phyloP scores from a whole-genome alignment of 768 basidiomycete genomes.

The Tricholoma sp. region DNA sequence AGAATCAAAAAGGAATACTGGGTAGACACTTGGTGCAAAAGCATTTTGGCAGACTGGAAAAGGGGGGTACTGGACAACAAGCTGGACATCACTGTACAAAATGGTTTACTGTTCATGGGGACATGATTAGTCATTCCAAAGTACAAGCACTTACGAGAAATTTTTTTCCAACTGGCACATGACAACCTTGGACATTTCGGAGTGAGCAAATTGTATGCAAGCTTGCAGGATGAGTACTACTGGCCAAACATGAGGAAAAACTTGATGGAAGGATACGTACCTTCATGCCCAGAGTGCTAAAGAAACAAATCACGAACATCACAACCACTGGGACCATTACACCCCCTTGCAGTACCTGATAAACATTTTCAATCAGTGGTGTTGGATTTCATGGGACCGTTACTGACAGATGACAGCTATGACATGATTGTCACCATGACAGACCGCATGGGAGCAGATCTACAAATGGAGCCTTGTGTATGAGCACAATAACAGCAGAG shows the following conservation, averaged over 20 bases:
- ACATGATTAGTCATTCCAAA: background rate
- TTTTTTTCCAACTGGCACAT: background rate
- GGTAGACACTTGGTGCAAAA: background rate
- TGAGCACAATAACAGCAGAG: background rate
- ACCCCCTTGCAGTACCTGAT: background rate
- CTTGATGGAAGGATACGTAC: background rate
- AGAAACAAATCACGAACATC: background rate
- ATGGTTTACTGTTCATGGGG: background rate
- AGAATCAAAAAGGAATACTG: background rate
- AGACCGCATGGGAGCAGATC: background rate
- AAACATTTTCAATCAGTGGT: background rate
- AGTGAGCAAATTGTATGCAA: background rate
- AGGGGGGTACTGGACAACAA: background rate
- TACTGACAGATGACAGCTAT: background rate
- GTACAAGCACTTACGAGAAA: background rate
- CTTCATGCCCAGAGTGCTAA: background rate
- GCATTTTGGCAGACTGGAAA: background rate
- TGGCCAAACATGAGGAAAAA: background rate
- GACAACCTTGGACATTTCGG: background rate
- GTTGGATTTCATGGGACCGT: background rate
- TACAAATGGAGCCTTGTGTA: background rate
- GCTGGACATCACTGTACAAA: background rate
- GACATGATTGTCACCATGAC: background rate
- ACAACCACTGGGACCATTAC: background rate
- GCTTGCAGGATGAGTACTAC: background rate